Base-by-base conservation (phyloP, 176 grass and related monocot genomes). In the Microstegium vimineum region DNA sequence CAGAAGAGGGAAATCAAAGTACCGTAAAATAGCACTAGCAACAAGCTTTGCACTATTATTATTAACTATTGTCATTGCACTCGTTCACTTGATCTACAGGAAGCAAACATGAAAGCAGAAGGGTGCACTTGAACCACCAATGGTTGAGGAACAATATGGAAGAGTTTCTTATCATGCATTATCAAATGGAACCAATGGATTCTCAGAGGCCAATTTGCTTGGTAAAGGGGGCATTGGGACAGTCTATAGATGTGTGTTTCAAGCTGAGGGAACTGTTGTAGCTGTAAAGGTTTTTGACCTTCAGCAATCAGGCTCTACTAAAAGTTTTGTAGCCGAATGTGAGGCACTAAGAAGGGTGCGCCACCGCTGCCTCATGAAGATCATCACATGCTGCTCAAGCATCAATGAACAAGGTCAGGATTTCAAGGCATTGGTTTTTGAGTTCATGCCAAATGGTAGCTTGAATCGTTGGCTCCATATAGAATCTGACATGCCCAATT, bases 231-330 rank as follows among this genome's bases (percentile, higher is more conserved):
- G 75, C 2, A 63, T 45, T 46, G 66, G 75, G 12, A 17, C 9
- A 3, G 66, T 85, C 0, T 85, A 85, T 16, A 85, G 52, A 64
- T 85, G 75, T 36, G 26, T 4, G 15, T 49, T 52, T 17, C 37
- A 71, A 2, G 38, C 4, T 6, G 52, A 60, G 4, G 26, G 2
- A 2, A 68, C 10, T 9, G 27, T 11, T 22, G 27, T 15, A 0
- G 87, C 87, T 23, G 72, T 86, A 1, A 86, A 90, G 11, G 87
- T 86, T 2, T 70, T 86, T 59, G 67, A 90, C 31, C 78, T 86
- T 79, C 3, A 69, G 8, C 43, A 18, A 4, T 54, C 46, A 0
- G 14, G 71, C 65, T 82, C 81, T 45, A 25, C 5, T 4, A 89
- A 12, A 12, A 90, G 88, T 78, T 90, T 47, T 17, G 45, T 47